These are phyloP conservation scores for Balansia obtecta DNA, from an alignment of 2,329 filamentous ascomycete species.

Conservation along the genomic window DNA sequence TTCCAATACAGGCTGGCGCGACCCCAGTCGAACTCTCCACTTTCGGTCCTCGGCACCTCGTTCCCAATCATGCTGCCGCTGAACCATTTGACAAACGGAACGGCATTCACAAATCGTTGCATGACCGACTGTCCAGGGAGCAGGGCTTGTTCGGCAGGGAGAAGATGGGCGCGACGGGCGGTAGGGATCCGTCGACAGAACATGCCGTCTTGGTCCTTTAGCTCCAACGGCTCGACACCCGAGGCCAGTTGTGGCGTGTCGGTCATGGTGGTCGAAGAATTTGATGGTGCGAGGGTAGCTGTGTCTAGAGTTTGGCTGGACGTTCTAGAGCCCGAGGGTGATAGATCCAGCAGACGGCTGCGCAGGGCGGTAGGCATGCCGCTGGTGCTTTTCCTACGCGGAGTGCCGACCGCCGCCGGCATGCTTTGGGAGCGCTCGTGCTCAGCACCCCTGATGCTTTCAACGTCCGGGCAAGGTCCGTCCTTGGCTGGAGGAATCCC, in stretches of 20 bases:
- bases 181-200: constrained; percentile 54
- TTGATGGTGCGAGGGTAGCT: constrained; percentile 33
- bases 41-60: constrained; percentile 59
- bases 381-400: constrained; percentile 15
- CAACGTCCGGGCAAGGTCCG: constrained; percentile 44
- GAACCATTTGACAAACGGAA: constrained; percentile 63
- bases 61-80: constrained; percentile 62
- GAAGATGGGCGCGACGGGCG: constrained; percentile 50
- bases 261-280: constrained; percentile 32
- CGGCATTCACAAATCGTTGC: constrained; percentile 50
- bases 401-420: constrained; percentile 16
- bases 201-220: constrained; percentile 23
- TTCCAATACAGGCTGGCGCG: constrained; percentile 56
- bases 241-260: constrained; percentile 13
- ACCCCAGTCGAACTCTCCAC: constrained; percentile 67
- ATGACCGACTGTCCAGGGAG: constrained; percentile 54
- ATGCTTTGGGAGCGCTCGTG: constrained; percentile 24
- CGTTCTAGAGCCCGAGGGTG: constrained; percentile 31
- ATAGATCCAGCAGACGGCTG: constrained; percentile 26
- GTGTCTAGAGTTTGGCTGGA: constrained; percentile 48
- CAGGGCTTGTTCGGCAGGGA: constrained; percentile 58
- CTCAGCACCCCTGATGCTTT: constrained; percentile 22
- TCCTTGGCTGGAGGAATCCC: constrained; percentile 53
- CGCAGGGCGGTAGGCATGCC: constrained; percentile 23
- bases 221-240: constrained; percentile 17